These are phyloP conservation scores for Dothideomycetes sp. DNA, from an alignment of 2,329 filamentous ascomycete genomes.

Conservation along the genomic window DNA sequence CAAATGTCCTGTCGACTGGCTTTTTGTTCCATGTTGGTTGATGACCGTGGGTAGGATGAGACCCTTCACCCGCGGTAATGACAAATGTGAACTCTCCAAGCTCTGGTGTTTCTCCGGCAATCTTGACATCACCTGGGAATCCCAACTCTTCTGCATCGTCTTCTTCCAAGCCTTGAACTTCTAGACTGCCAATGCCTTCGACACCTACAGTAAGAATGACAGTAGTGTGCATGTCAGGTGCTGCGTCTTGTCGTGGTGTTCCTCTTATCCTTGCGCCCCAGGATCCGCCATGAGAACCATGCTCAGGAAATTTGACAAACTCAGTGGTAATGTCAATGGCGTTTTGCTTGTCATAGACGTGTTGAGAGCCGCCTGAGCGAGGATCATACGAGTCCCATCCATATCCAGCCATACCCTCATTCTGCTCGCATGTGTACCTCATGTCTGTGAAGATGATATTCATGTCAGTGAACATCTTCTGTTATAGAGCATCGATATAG, in stretches of 20 bases:
- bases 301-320: conserved; percentile 82
- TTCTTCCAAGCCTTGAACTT: conserved; percentile 42
- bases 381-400: conserved; percentile 98
- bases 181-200: conserved; percentile 62
- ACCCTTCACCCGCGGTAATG: conserved; percentile 57
- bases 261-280: conserved; percentile 89
- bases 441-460: conserved; percentile 53
- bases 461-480: no score
- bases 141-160: conserved; percentile 45
- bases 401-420: conserved; percentile 87
- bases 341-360: conserved; percentile 83
- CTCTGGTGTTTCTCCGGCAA: conserved; percentile 58
- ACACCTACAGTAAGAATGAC: conserved; percentile 73
- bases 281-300: conserved; percentile 68
- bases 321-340: conserved; percentile 82
- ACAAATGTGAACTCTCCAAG: conserved; percentile 73
- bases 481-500: not conserved
- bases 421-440: conserved; percentile 90
- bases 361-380: conserved; percentile 74
- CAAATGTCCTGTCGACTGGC: conserved; percentile 64
- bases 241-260: conserved; percentile 56
- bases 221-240: conserved; percentile 58
- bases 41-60: conserved; percentile 45
- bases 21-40: conserved; percentile 51
- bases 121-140: conserved; percentile 49